Evolutionary conservation across 305 asterid genomes (phyloP).

Genomic region (Fraxinus angustifolia): DNA sequence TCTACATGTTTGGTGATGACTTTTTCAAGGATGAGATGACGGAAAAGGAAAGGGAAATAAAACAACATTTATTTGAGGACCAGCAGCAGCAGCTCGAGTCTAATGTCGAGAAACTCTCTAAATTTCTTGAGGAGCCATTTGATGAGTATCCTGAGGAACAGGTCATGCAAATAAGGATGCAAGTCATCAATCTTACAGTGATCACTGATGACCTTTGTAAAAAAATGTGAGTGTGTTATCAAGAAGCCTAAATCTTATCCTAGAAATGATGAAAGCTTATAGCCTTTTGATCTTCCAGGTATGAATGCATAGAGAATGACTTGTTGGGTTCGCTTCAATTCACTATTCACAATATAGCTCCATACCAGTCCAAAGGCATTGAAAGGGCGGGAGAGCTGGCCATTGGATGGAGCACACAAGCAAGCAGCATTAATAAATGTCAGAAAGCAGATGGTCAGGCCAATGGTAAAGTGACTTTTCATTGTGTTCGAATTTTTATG

Average conservation of each 20-base stretch:
- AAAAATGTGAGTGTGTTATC: conserved; percentile 57
- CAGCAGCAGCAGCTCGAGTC: conserved; percentile 97
- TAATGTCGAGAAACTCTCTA: conserved; percentile 79
- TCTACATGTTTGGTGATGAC: conserved; percentile 88
- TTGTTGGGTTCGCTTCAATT: conserved; percentile 74
- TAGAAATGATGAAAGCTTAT: conserved; percentile 22
- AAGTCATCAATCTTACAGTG: conserved; percentile 62
- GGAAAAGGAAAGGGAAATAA: conserved; percentile 47
- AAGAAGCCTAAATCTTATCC: conserved; percentile 10
- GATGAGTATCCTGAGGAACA: conserved; percentile 47
- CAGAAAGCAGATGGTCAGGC: conserved; percentile 40
- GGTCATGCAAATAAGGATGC: conserved; percentile 61
- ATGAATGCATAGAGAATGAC: conserved; percentile 87
- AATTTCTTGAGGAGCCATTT: conserved; percentile 77
- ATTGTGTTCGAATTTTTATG: conserved; percentile 18
- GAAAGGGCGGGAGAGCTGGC: conserved; percentile 72
- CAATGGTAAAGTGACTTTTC: conserved; percentile 46
- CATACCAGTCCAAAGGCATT: conserved; percentile 84
- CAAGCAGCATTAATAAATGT: conserved; percentile 25
- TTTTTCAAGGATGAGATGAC: conserved; percentile 79
- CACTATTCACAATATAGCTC: conserved; percentile 67
- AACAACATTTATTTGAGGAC: conserved; percentile 85
- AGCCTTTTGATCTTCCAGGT: conserved; percentile 54
- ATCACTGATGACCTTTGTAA: conserved; percentile 71
- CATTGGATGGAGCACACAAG: conserved; percentile 42